A percentile compares a stretch with the other conserved stretches of the same genome.
Evolutionary conservation across 2,329 filamentous ascomycete species (phyloP).

Genomic region (Helotiales sp.): DNA sequence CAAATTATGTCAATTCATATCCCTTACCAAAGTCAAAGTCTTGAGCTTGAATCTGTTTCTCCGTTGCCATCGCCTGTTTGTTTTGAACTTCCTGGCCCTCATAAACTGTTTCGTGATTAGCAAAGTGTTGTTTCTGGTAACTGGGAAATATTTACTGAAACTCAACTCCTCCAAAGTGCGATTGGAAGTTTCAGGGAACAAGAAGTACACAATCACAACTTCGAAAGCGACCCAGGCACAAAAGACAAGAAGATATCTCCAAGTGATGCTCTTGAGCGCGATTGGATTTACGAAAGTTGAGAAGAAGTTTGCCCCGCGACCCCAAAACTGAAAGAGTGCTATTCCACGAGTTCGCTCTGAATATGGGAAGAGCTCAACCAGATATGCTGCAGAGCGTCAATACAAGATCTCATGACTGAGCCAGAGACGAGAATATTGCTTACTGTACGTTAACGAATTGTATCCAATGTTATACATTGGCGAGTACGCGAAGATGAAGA

Average conservation of each 20-base stretch:
- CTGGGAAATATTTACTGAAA: slow-evolving; percentile 44
- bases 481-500: slow-evolving; percentile 66
- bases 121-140: neutral
- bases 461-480: slow-evolving; percentile 69
- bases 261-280: slow-evolving; percentile 48
- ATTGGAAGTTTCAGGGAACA: slow-evolving; percentile 52
- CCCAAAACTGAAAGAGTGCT: slow-evolving; percentile 42
- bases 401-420: neutral
- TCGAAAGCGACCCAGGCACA: slow-evolving; percentile 51
- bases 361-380: slow-evolving; percentile 65
- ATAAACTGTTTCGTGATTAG: slow-evolving; percentile 36
- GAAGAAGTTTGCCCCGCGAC: slow-evolving; percentile 53
- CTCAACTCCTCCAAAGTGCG: slow-evolving; percentile 53
- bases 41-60: slow-evolving; percentile 42
- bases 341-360: slow-evolving; percentile 42
- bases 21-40: slow-evolving; percentile 1
- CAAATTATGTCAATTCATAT: neutral
- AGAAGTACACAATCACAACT: slow-evolving; percentile 49
- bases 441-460: slow-evolving; percentile 68
- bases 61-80: slow-evolving; percentile 43
- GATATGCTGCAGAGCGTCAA: slow-evolving; percentile 48
- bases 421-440: neutral
- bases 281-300: slow-evolving; percentile 54
- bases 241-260: slow-evolving; percentile 52
- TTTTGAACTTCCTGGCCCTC: slow-evolving; percentile 30